Evolutionary conservation across 2,329 filamentous ascomycete species (phyloP), one percentile per base, ranked within the genome.

Genomic region (Xylariales sp.): DNA sequence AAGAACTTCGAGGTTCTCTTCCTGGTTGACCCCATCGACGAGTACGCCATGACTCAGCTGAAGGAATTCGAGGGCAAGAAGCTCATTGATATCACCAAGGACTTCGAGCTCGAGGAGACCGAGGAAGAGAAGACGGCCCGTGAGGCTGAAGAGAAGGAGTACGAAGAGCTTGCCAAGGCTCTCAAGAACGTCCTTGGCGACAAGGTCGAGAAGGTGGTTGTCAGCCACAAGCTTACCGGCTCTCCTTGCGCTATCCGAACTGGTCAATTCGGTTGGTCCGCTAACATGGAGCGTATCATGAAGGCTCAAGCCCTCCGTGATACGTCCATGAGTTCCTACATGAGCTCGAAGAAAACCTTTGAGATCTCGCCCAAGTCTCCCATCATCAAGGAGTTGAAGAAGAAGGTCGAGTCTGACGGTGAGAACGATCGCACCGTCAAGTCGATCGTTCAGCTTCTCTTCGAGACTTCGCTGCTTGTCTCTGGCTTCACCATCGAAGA

Each of bases 201-300:
- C 70, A 95, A 95, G 82, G 93, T 98, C 55, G 93, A 98, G 88
- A 98, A 98, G 86, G 93, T 98, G 29, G 90, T 98, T 51, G 91
- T 98, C 67, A 91, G 84, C 55, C 88, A 97, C 86, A 97, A 97
- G 85, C 84, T 98, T 47, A 82, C 86, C 58, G 86, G 86, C 65
- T 81, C 93, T 52, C 93, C 93, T 63, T 97, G 93, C 73, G 93
- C 93, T 67, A 97, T 98, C 80, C 91, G 93, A 70, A 98, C 93
- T 57, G 93, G 93, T 63, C 93, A 97, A 76, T 98, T 98, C 71
- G 93, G 93, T 73, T 98, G 93, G 93, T 97, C 91, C 44, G 93
- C 93, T 66, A 98, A 98, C 83, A 98, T 98, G 93, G 93, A 98
- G 82, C 93, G 93, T 79, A 98, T 98, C 84, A 98, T 98, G 93